phyloP scores from a whole-genome alignment of 768 basidiomycete genomes.

The Lactarius indigo region DNA sequence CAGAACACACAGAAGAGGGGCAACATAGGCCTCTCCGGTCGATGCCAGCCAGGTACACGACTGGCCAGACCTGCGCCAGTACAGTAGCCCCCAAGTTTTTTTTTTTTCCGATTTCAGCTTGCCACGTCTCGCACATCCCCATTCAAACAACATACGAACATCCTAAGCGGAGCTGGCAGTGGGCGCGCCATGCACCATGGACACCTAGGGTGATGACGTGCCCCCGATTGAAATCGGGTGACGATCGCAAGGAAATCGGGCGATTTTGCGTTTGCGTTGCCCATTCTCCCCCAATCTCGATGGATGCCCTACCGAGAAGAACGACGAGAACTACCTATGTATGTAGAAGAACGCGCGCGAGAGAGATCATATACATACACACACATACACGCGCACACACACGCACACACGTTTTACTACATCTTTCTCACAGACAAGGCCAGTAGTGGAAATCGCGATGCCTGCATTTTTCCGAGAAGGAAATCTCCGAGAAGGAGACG shows the following conservation, averaged over 20 bases:
- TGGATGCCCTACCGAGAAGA: slow-evolving; percentile 1
- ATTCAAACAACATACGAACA: neutral
- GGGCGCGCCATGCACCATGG: neutral
- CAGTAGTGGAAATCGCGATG: neutral
- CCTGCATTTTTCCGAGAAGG: neutral
- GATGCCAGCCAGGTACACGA: neutral
- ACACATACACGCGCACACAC: neutral
- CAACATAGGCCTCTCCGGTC: neutral
- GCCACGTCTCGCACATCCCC: neutral
- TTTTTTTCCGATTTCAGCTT: neutral
- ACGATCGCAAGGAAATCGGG: slow-evolving; percentile 24
- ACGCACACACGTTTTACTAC: neutral
- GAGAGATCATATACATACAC: neutral
- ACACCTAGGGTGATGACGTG: neutral
- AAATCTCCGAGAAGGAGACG: neutral
- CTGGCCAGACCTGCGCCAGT: neutral
- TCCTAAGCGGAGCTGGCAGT: neutral
- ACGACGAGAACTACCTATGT: neutral
- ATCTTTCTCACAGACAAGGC: neutral
- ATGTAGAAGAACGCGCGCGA: neutral
- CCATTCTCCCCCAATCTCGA: slow-evolving; percentile 18
- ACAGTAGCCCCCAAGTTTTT: neutral
- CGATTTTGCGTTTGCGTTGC: slow-evolving; percentile 21
- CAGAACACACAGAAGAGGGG: neutral
- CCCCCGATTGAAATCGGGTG: slow-evolving; percentile 22